Percentiles rank a stretch among this genome's conserved stretches.
Conservation (phyloP, 1,284 basidiomycete species). For the Pseudozyma hubeiensis region DNA sequence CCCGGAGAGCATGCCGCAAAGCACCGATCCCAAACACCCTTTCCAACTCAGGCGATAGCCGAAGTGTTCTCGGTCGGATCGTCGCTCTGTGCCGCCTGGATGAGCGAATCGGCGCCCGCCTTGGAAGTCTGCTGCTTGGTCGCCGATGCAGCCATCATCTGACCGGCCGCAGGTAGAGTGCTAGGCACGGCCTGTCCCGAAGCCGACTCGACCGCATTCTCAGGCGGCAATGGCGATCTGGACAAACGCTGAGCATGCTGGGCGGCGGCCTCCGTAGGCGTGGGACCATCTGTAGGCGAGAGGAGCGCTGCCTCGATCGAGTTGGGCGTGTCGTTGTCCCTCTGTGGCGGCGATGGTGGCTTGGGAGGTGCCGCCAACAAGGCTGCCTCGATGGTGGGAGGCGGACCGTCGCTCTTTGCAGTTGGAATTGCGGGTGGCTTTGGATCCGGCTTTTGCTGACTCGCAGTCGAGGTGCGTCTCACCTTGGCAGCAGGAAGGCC, state of each 20-base stretch:
- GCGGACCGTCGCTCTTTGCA: conserved; percentile 1
- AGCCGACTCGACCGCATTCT: conserved; percentile 27
- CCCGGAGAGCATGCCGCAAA: no score
- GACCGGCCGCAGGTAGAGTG: conserved; percentile 34
- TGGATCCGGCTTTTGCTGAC: conserved; percentile 12
- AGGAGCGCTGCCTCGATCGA: conserved; percentile 42
- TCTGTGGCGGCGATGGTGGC: conserved; percentile 10
- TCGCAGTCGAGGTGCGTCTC: conserved; percentile 27
- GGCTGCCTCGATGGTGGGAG: conserved; percentile 16
- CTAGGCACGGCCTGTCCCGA: conserved; percentile 37
- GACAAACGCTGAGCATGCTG: conserved; percentile 21
- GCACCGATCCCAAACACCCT: not conserved
- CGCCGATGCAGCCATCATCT: conserved; percentile 42
- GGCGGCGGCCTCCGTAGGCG: conserved; percentile 41
- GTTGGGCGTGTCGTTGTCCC: conserved; percentile 15
- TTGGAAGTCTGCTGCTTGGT: conserved; percentile 44
- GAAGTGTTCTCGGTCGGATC: conserved; percentile 39
- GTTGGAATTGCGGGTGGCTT: conserved; percentile 1
- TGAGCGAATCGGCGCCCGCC: conserved; percentile 37
- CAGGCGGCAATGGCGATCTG: conserved; percentile 25
- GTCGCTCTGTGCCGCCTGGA: conserved; percentile 26
- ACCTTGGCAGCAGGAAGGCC: conserved; percentile 33
- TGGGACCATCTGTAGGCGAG: conserved; percentile 36
- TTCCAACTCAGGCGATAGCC: conserved; percentile 21
- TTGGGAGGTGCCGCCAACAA: conserved; percentile 9